Conservation (phyloP, 805 yeast genomes). For the Sugiyamaella boreocaroliniensis region DNA sequence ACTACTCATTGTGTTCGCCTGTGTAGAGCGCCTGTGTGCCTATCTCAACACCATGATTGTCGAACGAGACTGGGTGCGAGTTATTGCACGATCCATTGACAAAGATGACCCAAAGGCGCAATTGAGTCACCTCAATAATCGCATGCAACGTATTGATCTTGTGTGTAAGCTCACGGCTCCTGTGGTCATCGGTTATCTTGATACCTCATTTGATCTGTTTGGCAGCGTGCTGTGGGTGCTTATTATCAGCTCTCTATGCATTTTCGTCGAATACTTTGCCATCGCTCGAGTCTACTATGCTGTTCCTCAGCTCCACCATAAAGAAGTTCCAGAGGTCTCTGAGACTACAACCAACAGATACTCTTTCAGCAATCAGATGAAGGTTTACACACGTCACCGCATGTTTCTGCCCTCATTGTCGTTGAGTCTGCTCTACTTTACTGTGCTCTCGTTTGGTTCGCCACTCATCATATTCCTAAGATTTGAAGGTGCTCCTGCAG, state of each 20-base stretch:
- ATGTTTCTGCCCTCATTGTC: slow-evolving; percentile 31
- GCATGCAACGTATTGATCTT: slow-evolving; percentile 36
- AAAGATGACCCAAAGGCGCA: slow-evolving; percentile 12
- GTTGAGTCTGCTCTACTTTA: slow-evolving; percentile 29
- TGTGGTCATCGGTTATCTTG: slow-evolving; percentile 31
- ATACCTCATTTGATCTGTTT: slow-evolving; percentile 22
- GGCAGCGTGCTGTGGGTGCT: slow-evolving; percentile 27
- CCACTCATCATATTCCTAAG: slow-evolving; percentile 34
- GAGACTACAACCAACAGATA: background rate
- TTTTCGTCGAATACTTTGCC: slow-evolving; percentile 30
- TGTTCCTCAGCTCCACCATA: slow-evolving; percentile 25
- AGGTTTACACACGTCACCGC: slow-evolving; percentile 24
- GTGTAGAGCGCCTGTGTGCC: slow-evolving; percentile 32
- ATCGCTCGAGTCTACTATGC: slow-evolving; percentile 31
- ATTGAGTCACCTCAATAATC: slow-evolving; percentile 28
- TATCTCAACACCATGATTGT: slow-evolving; percentile 35
- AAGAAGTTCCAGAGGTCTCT: background rate
- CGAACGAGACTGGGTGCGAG: slow-evolving; percentile 39
- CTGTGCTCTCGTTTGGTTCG: slow-evolving; percentile 36
- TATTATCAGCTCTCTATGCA: slow-evolving; percentile 27
- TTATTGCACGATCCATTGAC: slow-evolving; percentile 21
- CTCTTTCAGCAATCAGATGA: background rate
- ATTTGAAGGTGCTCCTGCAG: slow-evolving; percentile 28
- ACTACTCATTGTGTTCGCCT: slow-evolving; percentile 29
- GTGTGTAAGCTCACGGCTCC: slow-evolving; percentile 36